Evolutionary conservation across 371 early-diverging fungal genomes (phyloP), one percentile per base, ranked within the genome.

Genomic region (Saksenaea vasiformis): DNA sequence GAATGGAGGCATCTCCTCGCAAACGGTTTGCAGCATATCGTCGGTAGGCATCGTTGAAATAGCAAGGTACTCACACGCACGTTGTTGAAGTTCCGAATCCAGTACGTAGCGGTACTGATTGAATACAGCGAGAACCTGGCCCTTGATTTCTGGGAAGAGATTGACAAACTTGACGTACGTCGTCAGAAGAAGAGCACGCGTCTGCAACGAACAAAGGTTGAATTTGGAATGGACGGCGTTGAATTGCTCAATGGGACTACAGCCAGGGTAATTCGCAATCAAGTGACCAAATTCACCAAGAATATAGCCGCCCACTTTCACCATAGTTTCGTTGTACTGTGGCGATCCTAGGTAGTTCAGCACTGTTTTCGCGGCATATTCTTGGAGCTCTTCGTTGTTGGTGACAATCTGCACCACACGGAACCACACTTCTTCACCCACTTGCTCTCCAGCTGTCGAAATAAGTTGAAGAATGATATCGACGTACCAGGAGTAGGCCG

Each of bases 1-100:
- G 84, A 93, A 97, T 22, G 94, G 94, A 24, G 98, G 98, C 95
- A 98, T 96, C 70, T 97, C 96, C 61, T 97, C 98, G 67, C 96
- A 97, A 22, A 96, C 92, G 0, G 91, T 90, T 51, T 93, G 93
- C 8, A 98, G 70, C 59, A 98, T 77, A n/a, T 93, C 95, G 19
- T 95, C 95, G 15, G 87, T 86, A 3, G 92, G 89, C 79, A 90
- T 78, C 1, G 88, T 90, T 11, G 90, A 89, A 44, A 98, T 81
- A 1, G 94, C 86, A 51, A 95, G 85, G 77, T 98, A 98, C 76
- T 98, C 99, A 65, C 92, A 93, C 0, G 98, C 97, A 38, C 99
- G 88, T 70, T 98, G 97, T 74, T 97, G 97, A 24, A 98, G 73
- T 79, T 98, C 99, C 1, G 92, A 88, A 72, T 98, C 97, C 62